A percentile compares a stretch with the other conserved stretches of the same genome.
Conservation (phyloP, 164 flowering plant genomes). For the Umbellularia californica region DNA sequence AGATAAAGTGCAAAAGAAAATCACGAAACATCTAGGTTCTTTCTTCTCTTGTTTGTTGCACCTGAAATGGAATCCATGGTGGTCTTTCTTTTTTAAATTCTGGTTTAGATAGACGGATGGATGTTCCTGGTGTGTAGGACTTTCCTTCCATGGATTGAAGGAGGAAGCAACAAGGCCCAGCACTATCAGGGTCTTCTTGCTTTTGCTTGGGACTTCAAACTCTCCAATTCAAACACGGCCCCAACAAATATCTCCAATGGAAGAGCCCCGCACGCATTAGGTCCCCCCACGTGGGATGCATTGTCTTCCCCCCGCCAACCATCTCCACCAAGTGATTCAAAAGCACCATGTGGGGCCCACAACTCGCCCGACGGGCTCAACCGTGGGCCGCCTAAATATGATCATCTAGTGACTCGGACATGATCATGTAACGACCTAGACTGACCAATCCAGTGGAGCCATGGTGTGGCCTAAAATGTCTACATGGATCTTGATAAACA, state of each 20-base stretch:
- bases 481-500: too few relatives aligned
- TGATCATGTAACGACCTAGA: too few relatives aligned
- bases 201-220: not conserved
- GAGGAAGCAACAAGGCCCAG: constrained; percentile 1
- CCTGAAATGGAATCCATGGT: not conserved
- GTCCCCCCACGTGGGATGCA: not conserved
- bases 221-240: not conserved
- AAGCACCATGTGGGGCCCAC: not conserved
- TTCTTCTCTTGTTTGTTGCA: not conserved
- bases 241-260: not conserved
- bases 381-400: too few relatives aligned
- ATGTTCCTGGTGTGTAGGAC: constrained; percentile 1
- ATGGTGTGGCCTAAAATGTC: too few relatives aligned
- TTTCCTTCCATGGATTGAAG: not conserved
- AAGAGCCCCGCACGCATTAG: constrained; percentile 1
- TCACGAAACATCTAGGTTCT: not conserved
- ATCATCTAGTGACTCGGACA: too few relatives aligned
- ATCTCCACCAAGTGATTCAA: not conserved
- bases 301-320: not conserved
- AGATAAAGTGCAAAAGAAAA: not conserved
- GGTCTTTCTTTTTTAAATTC: not conserved
- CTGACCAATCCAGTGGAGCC: too few relatives aligned
- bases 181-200: not conserved
- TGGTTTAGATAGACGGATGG: not conserved
- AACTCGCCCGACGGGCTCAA: not conserved